Conservation (phyloP, 345 rosid species). For the Rhodamnia argentea region DNA sequence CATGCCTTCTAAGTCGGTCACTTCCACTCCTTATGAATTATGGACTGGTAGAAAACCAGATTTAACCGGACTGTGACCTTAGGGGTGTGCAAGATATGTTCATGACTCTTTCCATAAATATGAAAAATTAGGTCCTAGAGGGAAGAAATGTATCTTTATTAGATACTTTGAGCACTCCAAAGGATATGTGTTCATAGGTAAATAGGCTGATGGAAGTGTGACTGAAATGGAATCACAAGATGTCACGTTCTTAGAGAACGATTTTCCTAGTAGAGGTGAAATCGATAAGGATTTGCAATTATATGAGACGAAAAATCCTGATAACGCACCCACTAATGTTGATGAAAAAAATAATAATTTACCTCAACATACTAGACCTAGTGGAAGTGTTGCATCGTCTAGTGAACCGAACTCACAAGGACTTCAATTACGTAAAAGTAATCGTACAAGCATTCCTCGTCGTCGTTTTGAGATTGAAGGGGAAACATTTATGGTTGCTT, state of each 20-base stretch:
- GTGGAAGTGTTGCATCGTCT: neutral
- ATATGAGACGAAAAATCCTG: neutral
- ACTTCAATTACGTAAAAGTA: neutral
- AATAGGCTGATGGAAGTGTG: neutral
- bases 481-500: neutral
- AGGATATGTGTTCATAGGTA: neutral
- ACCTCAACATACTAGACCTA: neutral
- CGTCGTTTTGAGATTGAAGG: neutral
- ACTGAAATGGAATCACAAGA: neutral
- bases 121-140: neutral
- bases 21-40: neutral
- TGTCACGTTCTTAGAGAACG: neutral
- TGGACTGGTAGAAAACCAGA: neutral
- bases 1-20: neutral
- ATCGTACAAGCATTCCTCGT: neutral
- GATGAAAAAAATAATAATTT: neutral
- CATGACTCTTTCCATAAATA: neutral
- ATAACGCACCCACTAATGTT: neutral
- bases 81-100: neutral
- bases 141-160: neutral
- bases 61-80: neutral
- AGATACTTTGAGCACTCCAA: neutral
- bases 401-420: neutral
- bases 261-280: neutral
- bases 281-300: neutral